These are phyloP conservation scores for Rhodofomes roseus DNA, from an alignment of 1,284 basidiomycete species.

Conservation along the genomic window DNA sequence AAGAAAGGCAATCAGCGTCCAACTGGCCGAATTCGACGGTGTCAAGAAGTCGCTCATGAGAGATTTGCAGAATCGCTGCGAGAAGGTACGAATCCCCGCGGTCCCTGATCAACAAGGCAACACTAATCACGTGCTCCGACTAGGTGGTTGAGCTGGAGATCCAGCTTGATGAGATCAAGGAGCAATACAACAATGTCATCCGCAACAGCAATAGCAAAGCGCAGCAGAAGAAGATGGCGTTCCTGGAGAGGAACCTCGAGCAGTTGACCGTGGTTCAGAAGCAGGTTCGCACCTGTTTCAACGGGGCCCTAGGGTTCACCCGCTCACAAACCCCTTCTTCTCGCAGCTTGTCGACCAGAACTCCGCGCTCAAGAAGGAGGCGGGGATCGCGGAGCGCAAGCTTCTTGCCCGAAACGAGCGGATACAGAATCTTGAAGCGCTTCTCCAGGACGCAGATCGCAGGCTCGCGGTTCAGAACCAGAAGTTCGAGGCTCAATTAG, in stretches of 20 bases:
- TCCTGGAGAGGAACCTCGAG: slow-evolving; percentile 96
- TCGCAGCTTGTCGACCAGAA: slow-evolving; percentile 96
- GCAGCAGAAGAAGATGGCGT: slow-evolving; percentile 99
- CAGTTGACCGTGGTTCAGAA: slow-evolving; percentile 96
- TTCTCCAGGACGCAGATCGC: slow-evolving; percentile 92
- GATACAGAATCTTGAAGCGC: slow-evolving; percentile 91
- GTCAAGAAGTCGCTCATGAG: slow-evolving; percentile 99
- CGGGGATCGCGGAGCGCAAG: slow-evolving; percentile 95
- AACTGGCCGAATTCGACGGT: slow-evolving; percentile 96
- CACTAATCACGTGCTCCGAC: slow-evolving; percentile 4
- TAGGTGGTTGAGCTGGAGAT: slow-evolving; percentile 99
- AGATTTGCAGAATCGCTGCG: slow-evolving; percentile 98
- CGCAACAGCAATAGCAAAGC: slow-evolving; percentile 97
- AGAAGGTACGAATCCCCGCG: slow-evolving; percentile 70
- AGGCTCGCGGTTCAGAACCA: slow-evolving; percentile 89
- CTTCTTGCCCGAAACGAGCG: slow-evolving; percentile 94
- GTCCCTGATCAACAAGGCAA: slow-evolving; percentile 7
- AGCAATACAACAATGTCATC: slow-evolving; percentile 99
- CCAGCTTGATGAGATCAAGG: slow-evolving; percentile 97
- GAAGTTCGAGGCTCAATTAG: slow-evolving; percentile 92
- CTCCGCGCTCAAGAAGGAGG: slow-evolving; percentile 95
- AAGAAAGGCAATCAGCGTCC: slow-evolving; percentile 94
- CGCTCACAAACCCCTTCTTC: slow-evolving; percentile 9
- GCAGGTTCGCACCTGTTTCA: slow-evolving; percentile 54
- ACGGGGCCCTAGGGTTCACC: background rate